Base-by-base conservation (phyloP, 2,329 filamentous ascomycete genomes). In the Penicillium psychrosexuale region DNA sequence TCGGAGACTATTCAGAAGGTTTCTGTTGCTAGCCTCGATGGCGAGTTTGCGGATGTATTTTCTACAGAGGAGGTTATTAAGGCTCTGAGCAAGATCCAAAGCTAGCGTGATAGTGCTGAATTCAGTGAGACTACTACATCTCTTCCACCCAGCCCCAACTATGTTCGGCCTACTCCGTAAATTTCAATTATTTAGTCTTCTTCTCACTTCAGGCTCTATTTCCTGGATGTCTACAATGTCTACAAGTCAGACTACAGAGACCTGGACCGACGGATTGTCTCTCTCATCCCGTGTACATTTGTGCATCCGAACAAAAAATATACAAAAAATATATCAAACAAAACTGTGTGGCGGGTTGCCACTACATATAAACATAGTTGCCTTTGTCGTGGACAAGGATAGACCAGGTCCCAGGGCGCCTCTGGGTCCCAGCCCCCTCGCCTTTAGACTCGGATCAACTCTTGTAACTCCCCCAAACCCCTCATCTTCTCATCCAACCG, bases 1-100 rank as follows among this genome's bases (percentile, higher is more conserved):
- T 73, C 78, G 0, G 77, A 80, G 60, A 76, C 72, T 4, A 66
- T 80, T 36, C 78, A 80, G 61, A 65, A 55, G 34, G 75, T 79
- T 12, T 72, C 73, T 40, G 59, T 79, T 43, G 77, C 73, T 5
- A 80, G 77, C 54, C 62, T 80, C 59, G 65, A 73, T 36, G 72
- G 66, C 13, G 78, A 80, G 60, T 80, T 80, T 70, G 75, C 75
- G 2, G 69, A 74, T 43, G 69, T 79, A 9, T 53, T 68, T 44
- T 61, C 57, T 11, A 75, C 77, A 8, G 65, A 66, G 33, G 70
- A 75, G 47, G 70, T 78, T 15, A 59, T 74, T 36, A 58, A 60
- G 31, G 65, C 61, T 30, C 61, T 74, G 55, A 40, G 51, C 7
- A 53, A 22, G 22, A 15, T 59, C 30, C 38, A 49, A 24, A 27